Conservation (phyloP, 2,329 filamentous ascomycete genomes). For the Colletotrichum neosansevieriae region DNA sequence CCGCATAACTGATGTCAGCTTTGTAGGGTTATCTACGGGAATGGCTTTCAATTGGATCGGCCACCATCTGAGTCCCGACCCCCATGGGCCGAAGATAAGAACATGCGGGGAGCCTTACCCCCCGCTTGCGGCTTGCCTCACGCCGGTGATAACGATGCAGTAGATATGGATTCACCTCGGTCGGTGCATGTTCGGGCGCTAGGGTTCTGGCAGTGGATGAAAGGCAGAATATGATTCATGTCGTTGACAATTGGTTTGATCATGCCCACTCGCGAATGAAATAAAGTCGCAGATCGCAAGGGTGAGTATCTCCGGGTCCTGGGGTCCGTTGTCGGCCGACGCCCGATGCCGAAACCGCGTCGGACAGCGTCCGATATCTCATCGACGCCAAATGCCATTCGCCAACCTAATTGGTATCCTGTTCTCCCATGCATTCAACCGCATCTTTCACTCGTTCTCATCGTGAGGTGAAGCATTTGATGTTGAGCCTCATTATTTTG, state of each 20-base stretch:
- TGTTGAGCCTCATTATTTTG: too few relatives aligned
- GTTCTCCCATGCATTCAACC: not conserved
- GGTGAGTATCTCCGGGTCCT: not conserved
- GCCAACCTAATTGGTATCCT: not conserved
- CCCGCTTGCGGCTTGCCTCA: conserved; percentile 5
- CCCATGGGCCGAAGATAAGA: conserved; percentile 14
- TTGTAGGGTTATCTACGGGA: not conserved
- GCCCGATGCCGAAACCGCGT: conserved; percentile 28
- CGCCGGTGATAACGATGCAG: conserved; percentile 18
- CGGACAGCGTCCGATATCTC: conserved; percentile 14
- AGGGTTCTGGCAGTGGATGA: not conserved
- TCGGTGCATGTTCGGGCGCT: not conserved
- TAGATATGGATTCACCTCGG: not conserved
- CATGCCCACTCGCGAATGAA: not conserved
- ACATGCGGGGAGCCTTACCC: not conserved
- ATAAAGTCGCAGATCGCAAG: not conserved
- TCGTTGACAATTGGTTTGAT: not conserved
- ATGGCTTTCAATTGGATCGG: not conserved
- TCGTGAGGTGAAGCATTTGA: not conserved
- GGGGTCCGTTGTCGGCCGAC: conserved; percentile 2
- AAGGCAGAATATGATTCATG: not conserved
- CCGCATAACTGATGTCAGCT: not conserved
- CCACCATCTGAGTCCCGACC: not conserved
- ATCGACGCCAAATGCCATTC: not conserved
- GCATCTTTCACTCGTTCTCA: not conserved